Evolutionary conservation across 1,139 yeast species (phyloP), one percentile per base, ranked within the genome.

Genomic region (Meyerozyma elateridarum): DNA sequence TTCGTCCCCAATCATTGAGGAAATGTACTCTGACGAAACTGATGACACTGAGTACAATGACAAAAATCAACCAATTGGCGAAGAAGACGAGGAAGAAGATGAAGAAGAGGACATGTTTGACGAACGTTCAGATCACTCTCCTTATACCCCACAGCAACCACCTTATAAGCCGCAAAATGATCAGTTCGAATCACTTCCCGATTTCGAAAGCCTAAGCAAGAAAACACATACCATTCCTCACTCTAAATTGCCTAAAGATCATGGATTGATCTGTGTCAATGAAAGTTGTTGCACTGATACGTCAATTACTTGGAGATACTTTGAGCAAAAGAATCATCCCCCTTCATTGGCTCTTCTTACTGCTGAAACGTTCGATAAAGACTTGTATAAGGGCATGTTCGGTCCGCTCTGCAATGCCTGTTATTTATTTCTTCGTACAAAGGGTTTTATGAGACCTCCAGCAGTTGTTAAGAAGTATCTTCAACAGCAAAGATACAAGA

Each of bases 321-420:
- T 68, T 44, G 74, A 67, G 46, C 57, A 67, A 14, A 67, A 62
- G 25, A 61, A 58, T 39, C 64, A 59, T 36, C 60, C 67, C 6
- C 64, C 60, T 36, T 63, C 60, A 38, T 60, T 60, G 35, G 63
- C 59, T 24, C 54, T 65, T 22, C 64, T 61, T 35, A 51, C 63
- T 30, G 61, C 70, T 5, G 57, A 56, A 27, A 61, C 58, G 36
- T 67, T 68, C 37, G 59, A 67, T 45, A 63, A 63, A 38, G 55
- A 54, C 36, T 52, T 64, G 37, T 68, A 66, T 39, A 71, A 68
- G 31, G 73, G 73, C 4, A 68, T 68, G 74, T 64, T 64, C 42
- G 76, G 76, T 2, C 73, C 75, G 1, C 53, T 70, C 34, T 70
- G 76, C 46, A 69, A 70, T 45, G 74, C 74, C 3, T 70, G 76